These are phyloP conservation scores for Lasiosphaeria hispida DNA, from an alignment of 495 filamentous ascomycete species.

Conservation along the genomic window DNA sequence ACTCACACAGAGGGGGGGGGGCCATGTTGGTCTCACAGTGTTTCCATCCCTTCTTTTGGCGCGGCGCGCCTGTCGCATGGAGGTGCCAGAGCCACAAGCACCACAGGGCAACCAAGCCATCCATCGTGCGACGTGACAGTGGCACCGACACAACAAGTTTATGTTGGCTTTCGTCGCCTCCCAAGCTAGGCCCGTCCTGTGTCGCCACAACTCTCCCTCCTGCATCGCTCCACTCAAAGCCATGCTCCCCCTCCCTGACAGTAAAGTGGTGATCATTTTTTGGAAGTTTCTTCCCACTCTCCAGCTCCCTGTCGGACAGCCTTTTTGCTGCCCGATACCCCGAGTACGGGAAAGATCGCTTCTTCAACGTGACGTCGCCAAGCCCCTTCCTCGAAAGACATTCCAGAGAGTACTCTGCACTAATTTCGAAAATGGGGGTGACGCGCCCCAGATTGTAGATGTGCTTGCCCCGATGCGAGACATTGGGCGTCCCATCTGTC, in stretches of 20 bases:
- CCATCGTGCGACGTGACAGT: conserved; percentile 25
- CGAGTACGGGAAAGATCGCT: conserved; percentile 22
- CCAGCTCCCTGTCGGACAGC: conserved; percentile 22
- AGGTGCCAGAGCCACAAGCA: conserved; percentile 35
- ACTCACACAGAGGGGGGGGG: neutral
- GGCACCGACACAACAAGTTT: conserved; percentile 26
- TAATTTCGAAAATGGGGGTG: conserved; percentile 13
- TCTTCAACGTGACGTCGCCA: conserved; percentile 23
- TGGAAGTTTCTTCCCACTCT: conserved; percentile 17
- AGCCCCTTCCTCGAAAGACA: conserved; percentile 19
- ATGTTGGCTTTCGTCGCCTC: neutral
- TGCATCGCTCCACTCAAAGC: conserved; percentile 27
- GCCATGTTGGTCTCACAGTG: neutral
- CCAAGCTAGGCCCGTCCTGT: conserved; percentile 17
- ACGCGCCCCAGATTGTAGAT: conserved; percentile 31
- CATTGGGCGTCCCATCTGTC: conserved; percentile 21
- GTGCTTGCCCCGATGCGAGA: conserved; percentile 18
- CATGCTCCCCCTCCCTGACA: conserved; percentile 22
- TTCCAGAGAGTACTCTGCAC: conserved; percentile 20
- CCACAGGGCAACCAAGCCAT: conserved; percentile 35
- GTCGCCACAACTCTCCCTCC: conserved; percentile 27
- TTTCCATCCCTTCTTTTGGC: neutral
- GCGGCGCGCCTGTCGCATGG: conserved; percentile 3
- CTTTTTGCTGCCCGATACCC: conserved; percentile 23
- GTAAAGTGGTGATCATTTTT: conserved; percentile 21